phyloP scores from a whole-genome alignment of 2,329 filamentous ascomycete species.

The Cadophora luteo-olivacea region DNA sequence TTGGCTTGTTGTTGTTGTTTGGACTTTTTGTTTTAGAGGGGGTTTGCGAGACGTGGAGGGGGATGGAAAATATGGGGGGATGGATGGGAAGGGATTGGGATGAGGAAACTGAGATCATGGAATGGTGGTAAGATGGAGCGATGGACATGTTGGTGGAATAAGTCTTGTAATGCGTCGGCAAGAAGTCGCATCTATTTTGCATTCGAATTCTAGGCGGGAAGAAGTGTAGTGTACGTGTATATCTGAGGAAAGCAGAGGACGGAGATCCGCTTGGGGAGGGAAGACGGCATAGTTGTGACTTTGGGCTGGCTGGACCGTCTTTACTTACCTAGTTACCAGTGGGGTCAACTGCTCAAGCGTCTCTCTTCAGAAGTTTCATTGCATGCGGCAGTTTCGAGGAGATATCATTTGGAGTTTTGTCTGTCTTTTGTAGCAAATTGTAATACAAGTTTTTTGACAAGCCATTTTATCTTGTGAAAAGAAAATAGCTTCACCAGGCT shows the following conservation, averaged over 20 bases:
- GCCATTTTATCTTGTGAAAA: neutral
- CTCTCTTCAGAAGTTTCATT: neutral
- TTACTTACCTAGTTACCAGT: neutral
- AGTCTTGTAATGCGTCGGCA: neutral
- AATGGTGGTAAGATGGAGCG: neutral
- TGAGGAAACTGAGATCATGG: neutral
- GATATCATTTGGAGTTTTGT: neutral
- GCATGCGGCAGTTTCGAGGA: conserved; percentile 6
- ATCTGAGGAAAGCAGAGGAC: neutral
- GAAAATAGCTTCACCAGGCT: too few species aligned
- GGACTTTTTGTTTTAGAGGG: conserved; percentile 54
- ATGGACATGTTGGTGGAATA: neutral
- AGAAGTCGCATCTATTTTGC: neutral
- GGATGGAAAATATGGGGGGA: neutral
- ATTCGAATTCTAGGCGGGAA: neutral
- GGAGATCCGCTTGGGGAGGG: too few species aligned
- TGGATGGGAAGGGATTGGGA: neutral
- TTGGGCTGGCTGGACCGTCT: conserved; percentile 27
- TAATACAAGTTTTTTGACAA: conserved; percentile 9
- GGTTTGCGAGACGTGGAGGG: neutral
- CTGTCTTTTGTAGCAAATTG: conserved; percentile 10
- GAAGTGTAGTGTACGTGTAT: neutral
- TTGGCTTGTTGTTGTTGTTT: conserved; percentile 59
- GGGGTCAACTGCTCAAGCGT: neutral
- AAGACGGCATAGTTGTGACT: neutral